Evolutionary conservation across 768 basidiomycete genomes (phyloP).

Genomic region (Leccinellum rugosiceps): DNA sequence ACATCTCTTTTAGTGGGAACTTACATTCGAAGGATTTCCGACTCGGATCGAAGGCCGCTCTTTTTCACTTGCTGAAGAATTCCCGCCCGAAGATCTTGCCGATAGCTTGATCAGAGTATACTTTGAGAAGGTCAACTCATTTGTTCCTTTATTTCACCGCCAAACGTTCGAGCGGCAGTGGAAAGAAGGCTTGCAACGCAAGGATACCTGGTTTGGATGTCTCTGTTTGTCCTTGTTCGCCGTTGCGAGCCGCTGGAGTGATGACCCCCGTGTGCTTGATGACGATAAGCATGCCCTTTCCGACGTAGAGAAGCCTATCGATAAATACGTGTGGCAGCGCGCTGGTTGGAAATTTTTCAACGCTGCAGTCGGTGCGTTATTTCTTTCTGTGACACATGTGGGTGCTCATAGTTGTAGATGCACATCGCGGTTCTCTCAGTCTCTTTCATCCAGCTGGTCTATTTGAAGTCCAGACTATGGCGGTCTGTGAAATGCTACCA

Average conservation of each 20-base stretch:
- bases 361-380: slow-evolving; percentile 45
- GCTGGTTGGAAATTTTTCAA: slow-evolving; percentile 64
- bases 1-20: slow-evolving; percentile 50
- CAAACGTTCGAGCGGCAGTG: slow-evolving; percentile 67
- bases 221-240: slow-evolving; percentile 67
- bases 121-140: slow-evolving; percentile 58
- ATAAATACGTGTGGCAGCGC: slow-evolving; percentile 44
- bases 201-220: slow-evolving; percentile 56
- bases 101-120: slow-evolving; percentile 59
- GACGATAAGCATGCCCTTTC: slow-evolving; percentile 24
- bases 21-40: slow-evolving; percentile 47
- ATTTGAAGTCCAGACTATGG: slow-evolving; percentile 61
- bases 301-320: slow-evolving; percentile 22
- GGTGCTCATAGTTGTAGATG: slow-evolving; percentile 35
- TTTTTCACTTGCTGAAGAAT: slow-evolving; percentile 37
- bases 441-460: slow-evolving; percentile 54
- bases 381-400: not conserved
- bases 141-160: slow-evolving; percentile 67
- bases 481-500: slow-evolving; percentile 33
- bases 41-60: slow-evolving; percentile 26
- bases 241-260: slow-evolving; percentile 61
- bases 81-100: slow-evolving; percentile 65
- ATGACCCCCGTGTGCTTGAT: slow-evolving; percentile 57
- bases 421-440: slow-evolving; percentile 49
- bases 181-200: slow-evolving; percentile 48